Base-by-base conservation (phyloP, 345 rosid genomes). In the Psidium friedrichsthalianum region DNA sequence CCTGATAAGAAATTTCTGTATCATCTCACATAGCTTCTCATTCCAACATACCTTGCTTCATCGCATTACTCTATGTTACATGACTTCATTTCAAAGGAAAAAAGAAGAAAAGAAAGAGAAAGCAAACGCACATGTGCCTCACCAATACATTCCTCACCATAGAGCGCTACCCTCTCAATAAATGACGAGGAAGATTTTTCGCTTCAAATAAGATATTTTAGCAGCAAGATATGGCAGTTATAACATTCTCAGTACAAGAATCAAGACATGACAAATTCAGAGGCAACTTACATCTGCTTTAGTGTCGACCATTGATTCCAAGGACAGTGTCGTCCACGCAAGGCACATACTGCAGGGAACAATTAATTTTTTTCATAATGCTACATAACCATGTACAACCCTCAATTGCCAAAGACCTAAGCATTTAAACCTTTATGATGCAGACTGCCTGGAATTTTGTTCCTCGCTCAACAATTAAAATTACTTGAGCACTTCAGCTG, bases 221-320 rank as follows among this genome's bases (percentile, higher is more conserved):
- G 18, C 80, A 69, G 18, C 14, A 69, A 11, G 14, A 14, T 18
- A 21, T 69, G 47, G 25, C 25, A 36, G 47, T 82, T 25, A 51
- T 32, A 82, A 52, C n/a, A 51, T 51, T 59, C 36, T 22, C 16
- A 24, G 57, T 18, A 36, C 4, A 1, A 20, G 24, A 42, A 69
- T 36, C 61, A 58, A 56, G 59, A 53, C 80, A 36, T 36, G 80
- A 69, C 80, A 69, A 24, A 64, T 56, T 64, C 51, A 52, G 87
- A 90, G 69, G 85, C 58, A 54, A 78, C 98, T 94, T 92, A 95
- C 98, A 85, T 94, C 98, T 83, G 94, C 87, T 93, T 86, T 96
- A 85, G 90, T 87, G 88, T 95, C 98, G 14, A 93, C 96, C 86
- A 94, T n/a, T 96, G 11, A 96, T 92, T 87, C 98, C 99, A 91